Percentiles rank a stretch among this genome's conserved stretches.
These are phyloP conservation scores for Prunus yedoensis DNA, from an alignment of 331 rosid species.

Conservation along the genomic window DNA sequence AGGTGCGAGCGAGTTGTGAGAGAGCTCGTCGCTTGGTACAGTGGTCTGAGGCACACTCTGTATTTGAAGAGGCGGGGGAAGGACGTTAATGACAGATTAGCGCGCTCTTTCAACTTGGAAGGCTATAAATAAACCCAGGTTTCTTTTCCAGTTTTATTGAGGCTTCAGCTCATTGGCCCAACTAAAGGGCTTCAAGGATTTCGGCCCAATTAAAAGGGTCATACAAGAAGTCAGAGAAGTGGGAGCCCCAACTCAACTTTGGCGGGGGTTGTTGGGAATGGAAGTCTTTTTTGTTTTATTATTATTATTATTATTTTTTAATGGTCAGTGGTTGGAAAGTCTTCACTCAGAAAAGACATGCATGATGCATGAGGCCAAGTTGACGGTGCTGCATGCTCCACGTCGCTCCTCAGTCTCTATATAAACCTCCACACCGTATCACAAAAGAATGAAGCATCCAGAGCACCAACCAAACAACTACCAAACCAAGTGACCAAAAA, in stretches of 20 bases:
- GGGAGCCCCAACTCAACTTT: not conserved
- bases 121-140: too few species aligned
- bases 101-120: not conserved
- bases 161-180: not conserved
- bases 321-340: not conserved
- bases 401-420: constrained; percentile 20
- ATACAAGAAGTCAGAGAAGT: not conserved
- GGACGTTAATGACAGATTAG: not conserved
- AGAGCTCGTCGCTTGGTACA: not conserved
- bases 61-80: too few species aligned
- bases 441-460: not conserved
- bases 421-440: not conserved
- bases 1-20: not conserved
- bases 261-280: not conserved
- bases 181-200: not conserved
- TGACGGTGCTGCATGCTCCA: constrained; percentile 44
- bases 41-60: not conserved
- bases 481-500: not conserved
- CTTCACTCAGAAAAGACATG: not conserved
- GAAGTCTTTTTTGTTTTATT: too few species aligned
- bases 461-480: not conserved
- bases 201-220: not conserved
- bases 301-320: too few species aligned
- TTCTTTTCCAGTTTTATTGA: too few species aligned
- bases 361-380: not conserved